Evolutionary conservation across 768 basidiomycete genomes (phyloP).

Genomic region (Kwoniella sp.): DNA sequence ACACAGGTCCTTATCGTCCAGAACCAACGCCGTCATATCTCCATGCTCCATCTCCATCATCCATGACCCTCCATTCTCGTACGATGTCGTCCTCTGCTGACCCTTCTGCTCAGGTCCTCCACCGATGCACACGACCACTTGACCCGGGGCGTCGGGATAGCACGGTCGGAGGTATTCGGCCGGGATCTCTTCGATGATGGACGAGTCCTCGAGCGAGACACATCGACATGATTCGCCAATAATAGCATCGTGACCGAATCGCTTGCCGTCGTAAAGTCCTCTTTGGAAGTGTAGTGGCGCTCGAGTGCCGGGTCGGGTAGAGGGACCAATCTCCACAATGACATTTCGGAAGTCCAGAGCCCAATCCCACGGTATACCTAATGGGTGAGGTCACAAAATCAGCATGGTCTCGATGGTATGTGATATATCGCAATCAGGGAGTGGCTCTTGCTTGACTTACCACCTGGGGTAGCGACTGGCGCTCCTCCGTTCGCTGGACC

Average conservation of each 20-base stretch:
- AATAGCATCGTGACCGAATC: constrained; percentile 38
- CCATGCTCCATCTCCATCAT: constrained; percentile 48
- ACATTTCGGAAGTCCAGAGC: constrained; percentile 50
- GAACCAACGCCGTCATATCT: constrained; percentile 36
- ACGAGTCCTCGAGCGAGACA: constrained; percentile 32
- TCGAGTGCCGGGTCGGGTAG: constrained; percentile 27
- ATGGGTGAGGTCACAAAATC: too few relatives aligned
- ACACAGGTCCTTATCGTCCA: constrained; percentile 43
- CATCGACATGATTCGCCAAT: constrained; percentile 29
- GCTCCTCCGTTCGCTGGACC: constrained; percentile 23
- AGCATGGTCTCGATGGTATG: not conserved
- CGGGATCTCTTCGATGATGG: constrained; percentile 40
- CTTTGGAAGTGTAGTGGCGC: constrained; percentile 49
- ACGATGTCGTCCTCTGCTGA: constrained; percentile 42
- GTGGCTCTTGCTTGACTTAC: not conserved
- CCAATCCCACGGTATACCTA: constrained; percentile 50
- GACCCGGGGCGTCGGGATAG: constrained; percentile 41
- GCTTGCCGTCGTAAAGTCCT: constrained; percentile 40
- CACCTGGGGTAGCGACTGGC: constrained; percentile 4
- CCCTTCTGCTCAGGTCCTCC: constrained; percentile 37
- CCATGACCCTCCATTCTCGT: constrained; percentile 50
- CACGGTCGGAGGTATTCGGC: constrained; percentile 48
- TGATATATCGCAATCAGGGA: not conserved
- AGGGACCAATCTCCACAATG: constrained; percentile 48
- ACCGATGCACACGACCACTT: constrained; percentile 39